Conservation (phyloP, 768 basidiomycete genomes). For the Mycena pura region DNA sequence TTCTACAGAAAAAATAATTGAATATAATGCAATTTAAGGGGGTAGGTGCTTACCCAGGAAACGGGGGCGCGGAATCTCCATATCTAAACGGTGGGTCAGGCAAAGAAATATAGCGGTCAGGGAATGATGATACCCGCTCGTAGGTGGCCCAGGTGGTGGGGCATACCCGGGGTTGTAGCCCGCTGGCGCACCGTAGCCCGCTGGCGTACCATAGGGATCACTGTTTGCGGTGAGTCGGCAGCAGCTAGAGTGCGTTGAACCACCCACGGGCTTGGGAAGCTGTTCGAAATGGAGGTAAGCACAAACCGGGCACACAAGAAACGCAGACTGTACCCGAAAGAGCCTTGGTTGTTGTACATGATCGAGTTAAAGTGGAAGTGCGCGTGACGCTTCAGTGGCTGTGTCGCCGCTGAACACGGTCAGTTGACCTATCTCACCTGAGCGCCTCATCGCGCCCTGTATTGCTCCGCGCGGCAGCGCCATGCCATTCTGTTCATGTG, state of each 20-base stretch:
- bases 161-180: conserved; percentile 51
- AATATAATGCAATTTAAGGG: no score
- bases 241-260: background rate
- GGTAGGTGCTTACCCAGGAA: conserved; percentile 19
- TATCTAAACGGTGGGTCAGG: conserved; percentile 5
- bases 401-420: no score
- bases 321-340: background rate
- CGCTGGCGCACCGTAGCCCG: conserved; percentile 33
- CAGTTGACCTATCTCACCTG: no score
- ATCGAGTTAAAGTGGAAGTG: background rate
- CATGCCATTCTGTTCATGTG: no score
- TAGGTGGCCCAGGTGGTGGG: conserved; percentile 38
- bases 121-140: conserved; percentile 20
- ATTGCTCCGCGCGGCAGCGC: no score
- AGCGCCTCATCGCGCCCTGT: no score
- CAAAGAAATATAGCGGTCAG: background rate
- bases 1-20: conserved; percentile 25
- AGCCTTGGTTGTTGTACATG: conserved; percentile 15
- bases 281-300: background rate
- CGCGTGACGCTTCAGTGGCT: no score
- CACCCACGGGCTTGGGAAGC: conserved; percentile 21
- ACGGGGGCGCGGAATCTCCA: conserved; percentile 18
- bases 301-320: background rate
- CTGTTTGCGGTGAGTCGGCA: background rate
- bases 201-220: conserved; percentile 19